Evolutionary conservation across 129 eudicot species (phyloP), one percentile per base, ranked within the genome.

Genomic region (Artemisia annua): DNA sequence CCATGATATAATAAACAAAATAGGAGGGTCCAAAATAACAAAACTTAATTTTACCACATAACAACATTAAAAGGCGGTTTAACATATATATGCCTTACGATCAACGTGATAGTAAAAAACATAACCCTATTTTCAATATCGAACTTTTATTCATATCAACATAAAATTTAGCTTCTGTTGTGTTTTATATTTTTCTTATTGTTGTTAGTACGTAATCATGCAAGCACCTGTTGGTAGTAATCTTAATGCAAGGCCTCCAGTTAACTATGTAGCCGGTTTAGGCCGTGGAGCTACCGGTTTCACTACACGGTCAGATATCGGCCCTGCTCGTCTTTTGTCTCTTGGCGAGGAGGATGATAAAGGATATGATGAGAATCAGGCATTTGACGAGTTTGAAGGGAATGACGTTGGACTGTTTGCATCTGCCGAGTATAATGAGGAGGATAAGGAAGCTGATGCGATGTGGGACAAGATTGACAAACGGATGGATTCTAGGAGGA

Each of bases 241-340:
- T 66, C 89, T 93, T 48, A 89, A 84, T 73, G 70, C 90, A 7
- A 86, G 77, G 22, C 97, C 98, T 8, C 97, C 97, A 0, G 81
- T 92, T 2, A 94, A 94, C 60, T 94, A 90, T 18, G 98, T 89
- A 14, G 93, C 97, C 0, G 98, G 98, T 15, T 77, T 94, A 70
- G 98, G 98, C 2, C 98, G 98, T 83, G 98, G 97, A 14, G 98
- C 98, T 1, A 89, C 92, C 0, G 98, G 96, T 17, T 93, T 93
- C 84, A 93, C 98, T 3, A 93, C 98, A 11, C 88, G 97, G 11
- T 93, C 98, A 0, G 98, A 93, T 90, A 93, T 93, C 30, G 98
- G 98, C 12, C 98, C 97, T 0, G 98, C 98, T 50, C 92, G 98
- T 56, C 89, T 95, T 4, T 95, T 91, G 11, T 92, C 96, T 8